Conservation (phyloP, 192 early-diverging fungal genomes). For the Coemansia aciculifera region DNA sequence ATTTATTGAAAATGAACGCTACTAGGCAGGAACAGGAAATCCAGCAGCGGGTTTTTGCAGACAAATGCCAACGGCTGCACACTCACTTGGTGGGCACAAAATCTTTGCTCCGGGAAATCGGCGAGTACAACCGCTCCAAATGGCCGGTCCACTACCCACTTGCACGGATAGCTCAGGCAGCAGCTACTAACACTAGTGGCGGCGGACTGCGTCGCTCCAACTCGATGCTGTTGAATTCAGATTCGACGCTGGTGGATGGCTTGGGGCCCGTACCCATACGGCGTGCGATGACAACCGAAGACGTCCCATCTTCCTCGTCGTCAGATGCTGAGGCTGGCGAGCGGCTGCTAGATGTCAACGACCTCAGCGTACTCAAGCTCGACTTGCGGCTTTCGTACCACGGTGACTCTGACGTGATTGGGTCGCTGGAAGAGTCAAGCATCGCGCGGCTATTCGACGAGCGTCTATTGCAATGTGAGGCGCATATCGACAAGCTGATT, state of each 20-base stretch:
- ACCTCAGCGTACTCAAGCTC: conserved; percentile 62
- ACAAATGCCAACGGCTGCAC: conserved; percentile 72
- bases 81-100: conserved; percentile 66
- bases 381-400: conserved; percentile 70
- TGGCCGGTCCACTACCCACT: conserved; percentile 72
- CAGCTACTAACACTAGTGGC: background rate
- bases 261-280: conserved; percentile 22
- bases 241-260: conserved; percentile 14
- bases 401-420: conserved; percentile 62
- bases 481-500: conserved; percentile 81
- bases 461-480: conserved; percentile 64
- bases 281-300: conserved; percentile 36
- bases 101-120: conserved; percentile 67
- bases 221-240: conserved; percentile 31
- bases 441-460: conserved; percentile 73
- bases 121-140: conserved; percentile 65
- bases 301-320: background rate
- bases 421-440: conserved; percentile 66
- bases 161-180: conserved; percentile 27
- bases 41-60: conserved; percentile 71
- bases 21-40: conserved; percentile 29
- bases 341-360: conserved; percentile 31
- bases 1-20: conserved; percentile 17
- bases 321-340: conserved; percentile 4
- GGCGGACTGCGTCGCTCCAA: conserved; percentile 32